phyloP scores from a whole-genome alignment of 306 rosid species.

The Benincasa hispida region DNA sequence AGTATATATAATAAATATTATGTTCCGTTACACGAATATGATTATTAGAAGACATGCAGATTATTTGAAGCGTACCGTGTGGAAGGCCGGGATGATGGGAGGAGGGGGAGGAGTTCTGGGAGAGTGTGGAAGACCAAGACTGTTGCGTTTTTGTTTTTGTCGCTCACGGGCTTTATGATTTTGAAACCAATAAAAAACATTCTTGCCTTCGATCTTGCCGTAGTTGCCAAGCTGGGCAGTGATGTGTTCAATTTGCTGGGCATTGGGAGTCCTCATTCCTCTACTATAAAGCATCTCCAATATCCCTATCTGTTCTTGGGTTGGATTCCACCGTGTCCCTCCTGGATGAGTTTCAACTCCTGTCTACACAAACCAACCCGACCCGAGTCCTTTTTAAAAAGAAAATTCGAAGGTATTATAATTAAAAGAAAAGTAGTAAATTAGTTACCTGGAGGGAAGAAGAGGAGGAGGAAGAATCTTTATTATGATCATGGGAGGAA shows the following conservation, averaged over 20 bases:
- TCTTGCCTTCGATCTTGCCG: constrained; percentile 97
- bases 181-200: constrained; percentile 96
- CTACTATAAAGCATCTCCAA: constrained; percentile 71
- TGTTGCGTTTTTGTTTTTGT: constrained; percentile 80
- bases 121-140: constrained; percentile 44
- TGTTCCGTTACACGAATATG: too few relatives aligned
- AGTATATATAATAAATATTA: too few relatives aligned
- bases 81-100: constrained; percentile 10
- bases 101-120: constrained; percentile 30
- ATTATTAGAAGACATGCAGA: too few relatives aligned
- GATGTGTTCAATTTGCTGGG: constrained; percentile 83
- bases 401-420: too few relatives aligned
- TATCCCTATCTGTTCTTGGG: constrained; percentile 94
- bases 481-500: constrained; percentile 25
- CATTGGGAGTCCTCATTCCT: constrained; percentile 94
- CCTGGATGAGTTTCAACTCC: constrained; percentile 65
- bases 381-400: too few relatives aligned
- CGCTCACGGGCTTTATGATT: constrained; percentile 96
- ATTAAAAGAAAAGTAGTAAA: too few relatives aligned
- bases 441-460: constrained; percentile 12
- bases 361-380: background rate
- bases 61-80: background rate
- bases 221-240: constrained; percentile 64
- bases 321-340: constrained; percentile 95
- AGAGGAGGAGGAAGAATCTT: constrained; percentile 13